Evolutionary conservation across 2,329 filamentous ascomycete genomes (phyloP), one percentile per base, ranked within the genome.

Genomic region (Talaromyces amestolkiae): DNA sequence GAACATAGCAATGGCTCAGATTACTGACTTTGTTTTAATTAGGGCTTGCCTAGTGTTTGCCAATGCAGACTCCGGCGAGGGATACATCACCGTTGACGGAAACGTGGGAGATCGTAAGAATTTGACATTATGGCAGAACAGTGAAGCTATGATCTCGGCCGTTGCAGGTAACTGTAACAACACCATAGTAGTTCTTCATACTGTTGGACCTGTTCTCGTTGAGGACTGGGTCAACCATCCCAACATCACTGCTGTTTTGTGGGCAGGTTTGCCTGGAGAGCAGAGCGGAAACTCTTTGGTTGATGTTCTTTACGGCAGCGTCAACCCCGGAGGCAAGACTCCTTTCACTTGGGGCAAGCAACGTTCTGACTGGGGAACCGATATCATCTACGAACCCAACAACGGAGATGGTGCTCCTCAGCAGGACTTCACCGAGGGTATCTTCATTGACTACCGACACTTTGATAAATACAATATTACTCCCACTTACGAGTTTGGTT

Each of bases 71-170:
- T 86, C 90, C 3, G 94, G 94, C 62, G 95, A 98, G 79, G 93
- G 92, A 6, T 97, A 87, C 79, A 92, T 98, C 73, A 84, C 80
- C 33, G 86, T 96, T 1, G 94, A 93, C 68, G 90, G 87, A 63
- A 97, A 97, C 75, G 82, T 84, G 66, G 95, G 95, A 65, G 94
- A 98, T 77, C 89, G 95, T 62, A 93, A 93, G 73, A 97, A 99
- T 79, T 83, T 99, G 43, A 97, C 93, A 0, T 83, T 97, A 0
- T 98, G 94, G 94, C 84, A 89, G 67, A 85, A 88, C 66, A 93
- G 92, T 47, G 92, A 98, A 62, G 83, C 85, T 0, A 80, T 98
- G 64, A 91, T 98, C 78, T 85, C 90, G 78, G 92, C 90, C 58
- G 91, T 97, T 11, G 88, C 92, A 0, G 83, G 87, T 8, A 75